A percentile compares a stretch with the other conserved stretches of the same genome.
phyloP scores from a whole-genome alignment of 192 early-diverging fungal species.

The Backusella tarrabulga region DNA sequence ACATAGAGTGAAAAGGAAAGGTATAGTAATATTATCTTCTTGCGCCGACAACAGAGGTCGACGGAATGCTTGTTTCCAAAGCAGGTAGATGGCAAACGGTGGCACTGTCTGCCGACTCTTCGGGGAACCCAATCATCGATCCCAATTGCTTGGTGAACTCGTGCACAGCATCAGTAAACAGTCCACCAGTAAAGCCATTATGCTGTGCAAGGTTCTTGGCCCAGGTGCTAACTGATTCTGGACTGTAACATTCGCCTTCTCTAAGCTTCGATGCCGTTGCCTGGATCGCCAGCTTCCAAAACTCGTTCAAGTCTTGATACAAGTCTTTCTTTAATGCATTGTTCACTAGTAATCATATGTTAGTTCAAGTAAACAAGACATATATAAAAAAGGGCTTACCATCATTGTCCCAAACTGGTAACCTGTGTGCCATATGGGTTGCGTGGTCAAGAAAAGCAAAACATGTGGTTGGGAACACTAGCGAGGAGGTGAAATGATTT shows the following conservation, averaged over 20 bases:
- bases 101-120: not conserved
- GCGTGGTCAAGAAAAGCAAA: slow-evolving; percentile 84
- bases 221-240: slow-evolving; percentile 82
- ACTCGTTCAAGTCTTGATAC: slow-evolving; percentile 67
- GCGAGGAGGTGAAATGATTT: slow-evolving; percentile 70
- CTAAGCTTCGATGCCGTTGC: slow-evolving; percentile 69
- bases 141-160: slow-evolving; percentile 62
- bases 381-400: not conserved
- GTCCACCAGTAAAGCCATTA: slow-evolving; percentile 53
- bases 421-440: slow-evolving; percentile 67
- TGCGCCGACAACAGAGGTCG: slow-evolving; percentile 12
- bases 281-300: slow-evolving; percentile 75
- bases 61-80: not conserved
- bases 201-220: slow-evolving; percentile 69
- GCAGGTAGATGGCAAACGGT: not conserved
- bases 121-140: slow-evolving; percentile 36
- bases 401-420: slow-evolving; percentile 78
- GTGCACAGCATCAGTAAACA: slow-evolving; percentile 62
- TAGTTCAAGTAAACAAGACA: not conserved
- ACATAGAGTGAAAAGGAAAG: not conserved
- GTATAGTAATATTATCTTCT: slow-evolving; percentile 6
- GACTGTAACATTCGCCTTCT: slow-evolving; percentile 82
- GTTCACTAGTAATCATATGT: slow-evolving; percentile 37
- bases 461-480: slow-evolving; percentile 73
- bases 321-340: slow-evolving; percentile 66